Evolutionary conservation across 2,329 filamentous ascomycete genomes (phyloP).

Genomic region (Xenosphaeropsis pyriputrescens): DNA sequence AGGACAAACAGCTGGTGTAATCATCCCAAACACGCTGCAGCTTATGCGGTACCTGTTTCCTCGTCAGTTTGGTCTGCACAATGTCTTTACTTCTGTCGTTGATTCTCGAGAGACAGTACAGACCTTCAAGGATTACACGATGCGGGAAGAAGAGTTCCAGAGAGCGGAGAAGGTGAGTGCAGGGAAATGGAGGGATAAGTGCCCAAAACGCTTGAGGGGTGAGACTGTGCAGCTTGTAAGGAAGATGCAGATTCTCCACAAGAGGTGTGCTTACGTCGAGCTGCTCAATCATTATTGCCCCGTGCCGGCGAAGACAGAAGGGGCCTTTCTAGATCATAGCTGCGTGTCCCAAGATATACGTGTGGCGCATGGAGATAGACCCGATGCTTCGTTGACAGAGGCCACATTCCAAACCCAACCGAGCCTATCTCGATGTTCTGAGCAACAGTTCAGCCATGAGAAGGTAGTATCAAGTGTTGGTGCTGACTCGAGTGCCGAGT

Average conservation of each 20-base stretch:
- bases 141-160: slow-evolving; percentile 70
- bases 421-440: no score
- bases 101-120: slow-evolving; percentile 54
- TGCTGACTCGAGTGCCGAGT: no score
- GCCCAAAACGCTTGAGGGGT: slow-evolving; percentile 59
- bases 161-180: slow-evolving; percentile 10
- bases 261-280: slow-evolving; percentile 64
- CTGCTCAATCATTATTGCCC: slow-evolving; percentile 75
- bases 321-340: no score
- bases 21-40: slow-evolving; percentile 44
- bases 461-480: no score
- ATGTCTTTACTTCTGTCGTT: slow-evolving; percentile 67
- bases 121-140: slow-evolving; percentile 69
- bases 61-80: slow-evolving; percentile 76
- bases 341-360: no score
- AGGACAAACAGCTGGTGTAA: slow-evolving; percentile 7
- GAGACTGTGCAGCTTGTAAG: slow-evolving; percentile 40
- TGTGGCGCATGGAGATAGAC: no score
- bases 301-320: slow-evolving; percentile 17
- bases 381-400: no score
- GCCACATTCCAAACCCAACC: no score
- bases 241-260: slow-evolving; percentile 56
- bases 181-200: slow-evolving; percentile 15
- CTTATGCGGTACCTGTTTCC: slow-evolving; percentile 92
- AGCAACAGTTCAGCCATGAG: no score